A percentile compares a stretch with the other conserved stretches of the same genome.
Evolutionary conservation across 768 basidiomycete genomes (phyloP).

Genomic region (Candolleomyces efflorescens): DNA sequence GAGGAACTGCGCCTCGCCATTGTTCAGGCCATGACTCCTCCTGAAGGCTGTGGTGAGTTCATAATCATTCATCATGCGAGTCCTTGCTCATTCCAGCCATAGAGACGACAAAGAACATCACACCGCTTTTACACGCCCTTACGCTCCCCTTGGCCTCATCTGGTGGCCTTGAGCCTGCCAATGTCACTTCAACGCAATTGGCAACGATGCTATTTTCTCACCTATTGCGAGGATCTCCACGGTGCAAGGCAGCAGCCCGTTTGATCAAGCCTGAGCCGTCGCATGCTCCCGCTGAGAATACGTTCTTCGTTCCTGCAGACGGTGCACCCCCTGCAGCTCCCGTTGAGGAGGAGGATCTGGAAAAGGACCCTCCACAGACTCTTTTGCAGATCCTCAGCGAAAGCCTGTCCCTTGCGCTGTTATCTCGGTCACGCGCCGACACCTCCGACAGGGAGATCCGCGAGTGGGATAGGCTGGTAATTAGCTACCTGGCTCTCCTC

Average conservation of each 20-base stretch:
- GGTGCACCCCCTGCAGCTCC: conserved; percentile 35
- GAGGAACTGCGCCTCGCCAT: conserved; percentile 69
- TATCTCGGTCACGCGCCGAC: conserved; percentile 68
- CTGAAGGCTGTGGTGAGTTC: conserved; percentile 40
- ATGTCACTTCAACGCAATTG: conserved; percentile 65
- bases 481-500: conserved; percentile 79
- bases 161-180: conserved; percentile 43
- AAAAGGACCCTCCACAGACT: conserved; percentile 63
- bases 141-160: conserved; percentile 57
- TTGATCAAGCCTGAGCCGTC: conserved; percentile 52
- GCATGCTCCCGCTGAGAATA: conserved; percentile 25
- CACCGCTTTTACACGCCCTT: conserved; percentile 69
- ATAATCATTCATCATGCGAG: background rate
- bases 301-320: conserved; percentile 79
- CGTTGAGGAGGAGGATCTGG: conserved; percentile 35
- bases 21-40: conserved; percentile 67
- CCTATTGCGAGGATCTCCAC: conserved; percentile 64
- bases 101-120: conserved; percentile 43
- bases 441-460: conserved; percentile 66
- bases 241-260: conserved; percentile 60
- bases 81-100: conserved; percentile 16
- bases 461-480: conserved; percentile 89
- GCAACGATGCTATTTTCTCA: conserved; percentile 78
- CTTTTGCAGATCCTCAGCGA: conserved; percentile 86
- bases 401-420: conserved; percentile 81